Base-by-base conservation (phyloP, 345 rosid species). In the Populus davidiana region DNA sequence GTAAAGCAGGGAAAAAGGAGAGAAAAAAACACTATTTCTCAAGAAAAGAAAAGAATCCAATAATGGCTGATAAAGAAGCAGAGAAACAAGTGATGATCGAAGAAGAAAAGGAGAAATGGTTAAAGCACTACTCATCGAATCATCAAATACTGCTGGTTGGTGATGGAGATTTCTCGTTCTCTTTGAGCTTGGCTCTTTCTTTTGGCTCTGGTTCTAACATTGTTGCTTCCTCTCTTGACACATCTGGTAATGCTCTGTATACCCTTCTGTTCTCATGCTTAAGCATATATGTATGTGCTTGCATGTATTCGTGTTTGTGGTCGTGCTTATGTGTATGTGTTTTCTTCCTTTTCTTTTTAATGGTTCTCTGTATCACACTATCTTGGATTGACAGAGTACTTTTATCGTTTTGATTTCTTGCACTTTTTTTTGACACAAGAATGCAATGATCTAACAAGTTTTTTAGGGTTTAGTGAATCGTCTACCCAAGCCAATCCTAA, bases 161-260 rank as follows among this genome's bases (percentile, higher is more conserved):
- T 4, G 93, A 89, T 80, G 91, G 93, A 23, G 96, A 90, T 82
- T 90, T 89, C 80, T 89, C 92, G 0, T 88, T 89, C 64, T 85
- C 91, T 59, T 16, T 64, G 59, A 80, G 85, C 23, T 78, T 91
- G 78, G 91, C 87, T 20, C 3, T 8, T 54, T 41, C 70, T 73
- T 88, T 90, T 75, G 81, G 83, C 81, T 87, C 86, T 77, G 89
- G 90, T 70, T 79, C 80, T 66, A 87, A 84, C 56, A 79, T 91
- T 11, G 82, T 78, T 21, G 90, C 93, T 74, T 80, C 93, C 27
- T 90, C 92, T 78, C 88, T 82, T 47, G 92, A 89, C 73, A 63
- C 82, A 0, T 76, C 77, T 47, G 90, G 91, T 88, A 83, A 64
- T 43, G 4, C 50, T 64, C 6, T 38, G 25, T 73, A 33, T 20